Evolutionary conservation across 768 basidiomycete genomes (phyloP), one percentile per base, ranked within the genome.

Genomic region (Tremella fuciformis): DNA sequence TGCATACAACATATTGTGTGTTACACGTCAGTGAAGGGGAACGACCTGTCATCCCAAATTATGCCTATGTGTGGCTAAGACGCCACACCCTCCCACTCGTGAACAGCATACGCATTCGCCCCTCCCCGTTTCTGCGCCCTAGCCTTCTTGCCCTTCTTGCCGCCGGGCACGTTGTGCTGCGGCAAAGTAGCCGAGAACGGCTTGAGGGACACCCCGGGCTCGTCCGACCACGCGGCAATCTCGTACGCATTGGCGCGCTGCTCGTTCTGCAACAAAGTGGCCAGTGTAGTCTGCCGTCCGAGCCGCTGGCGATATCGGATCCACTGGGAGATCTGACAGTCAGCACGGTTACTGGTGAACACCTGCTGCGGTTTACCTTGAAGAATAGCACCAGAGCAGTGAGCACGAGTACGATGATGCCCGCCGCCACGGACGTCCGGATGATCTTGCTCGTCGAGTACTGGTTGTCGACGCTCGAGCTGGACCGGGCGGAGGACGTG

Each of bases 81-180:
- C 37, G 69, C 62, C 11, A 67, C 64, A 6, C 71, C 71, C 49
- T 73, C 68, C 71, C 71, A 73, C 54, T 73, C 71, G 22, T 64
- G 53, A 19, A 73, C 68, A 25, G 58, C 64, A 55, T 59, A 67
- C 34, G 71, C 71, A 60, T 73, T 73, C 26, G 60, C 66, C 13
- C 68, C 68, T 2, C 62, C 68, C 38, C 71, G 53, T 55, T 64
- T 69, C 56, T 57, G 57, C n/a, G 52, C 58, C 50, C 55, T 71
- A 1, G 60, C 58, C 39, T 62, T 65, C 29, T 62, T 55, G 1
- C 34, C 53, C 47, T 62, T 57, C 58, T 65, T 65, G 38, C 51
- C 46, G 47, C 47, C 44, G 4, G 29, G 29, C 29, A 34, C 6
- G 29, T 34, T 34, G 21, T 37, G n/a, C 21, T 7, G 24, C 54